Base-by-base conservation (phyloP, 2,329 filamentous ascomycete genomes). In the Mariannaea sp. region DNA sequence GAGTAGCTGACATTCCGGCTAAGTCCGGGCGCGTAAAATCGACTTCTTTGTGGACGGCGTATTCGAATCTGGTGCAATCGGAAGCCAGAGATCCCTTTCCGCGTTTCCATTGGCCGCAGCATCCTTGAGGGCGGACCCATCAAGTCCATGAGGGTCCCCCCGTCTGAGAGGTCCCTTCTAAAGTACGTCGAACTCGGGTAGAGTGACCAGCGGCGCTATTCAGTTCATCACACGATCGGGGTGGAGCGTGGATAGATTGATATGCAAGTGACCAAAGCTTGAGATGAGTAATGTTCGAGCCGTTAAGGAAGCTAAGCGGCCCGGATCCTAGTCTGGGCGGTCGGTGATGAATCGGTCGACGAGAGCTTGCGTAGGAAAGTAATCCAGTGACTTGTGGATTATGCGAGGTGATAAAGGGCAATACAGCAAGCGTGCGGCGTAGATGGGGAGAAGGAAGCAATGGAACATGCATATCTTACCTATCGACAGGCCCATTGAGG, bases 401-500 rank as follows among this genome's bases (percentile, higher is more conserved):
- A 80, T 80, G 79, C 73, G 73, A 74, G 70, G 71, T 61, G 71
- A 70, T 74, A 66, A 62, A 69, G 43, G n/a, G 61, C 57, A 60
- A 58, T 24, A 13, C 13, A 57, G 47, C 33, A 41, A 56, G 40
- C 40, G 53, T 58, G 55, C 48, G 46, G 50, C 40, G 22, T 33
- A 20, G 22, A 29, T 8, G 43, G 43, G 22, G 49, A 55, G 67
- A 52, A 63, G 60, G 57, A 81, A 61, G 19, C n/a, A 27, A 65
- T 57, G 48, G 65, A 59, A 66, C 47, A 57, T 40, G 56, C 62
- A 67, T 68, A 59, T 67, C 90, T 87, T 85, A 97, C 93, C 91
- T 95, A 78, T 97, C 93, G 73, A 97, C 77, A 71, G 86, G 80
- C 59, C 91, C 87, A 71, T 95, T 82, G 22, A 88, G 83, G 66